Conservation (phyloP, 129 eudicot genomes). For the Artemisia annua region DNA sequence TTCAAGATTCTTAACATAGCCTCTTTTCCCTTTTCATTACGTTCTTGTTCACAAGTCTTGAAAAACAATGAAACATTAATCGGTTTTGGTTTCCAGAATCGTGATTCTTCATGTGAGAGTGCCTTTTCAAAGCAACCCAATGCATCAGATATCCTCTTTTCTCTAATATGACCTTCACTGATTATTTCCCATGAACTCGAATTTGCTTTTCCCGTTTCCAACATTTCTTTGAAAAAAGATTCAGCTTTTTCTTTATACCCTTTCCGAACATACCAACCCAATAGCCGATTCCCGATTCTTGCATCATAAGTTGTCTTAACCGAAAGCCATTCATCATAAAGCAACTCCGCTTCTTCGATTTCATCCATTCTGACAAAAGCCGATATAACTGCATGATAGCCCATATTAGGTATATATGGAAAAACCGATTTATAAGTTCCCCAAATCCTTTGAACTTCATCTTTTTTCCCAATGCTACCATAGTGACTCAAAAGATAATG, state of each 20-base stretch:
- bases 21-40: constrained; percentile 48
- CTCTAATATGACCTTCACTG: constrained; percentile 49
- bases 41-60: constrained; percentile 48
- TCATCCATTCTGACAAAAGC: constrained; percentile 56
- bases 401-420: constrained; percentile 55
- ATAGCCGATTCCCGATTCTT: constrained; percentile 58
- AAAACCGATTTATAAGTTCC: constrained; percentile 51
- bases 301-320: constrained; percentile 51
- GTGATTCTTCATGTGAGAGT: constrained; percentile 41
- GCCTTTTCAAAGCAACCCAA: constrained; percentile 60
- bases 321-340: constrained; percentile 68
- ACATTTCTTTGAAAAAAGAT: constrained; percentile 56
- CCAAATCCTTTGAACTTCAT: constrained; percentile 70
- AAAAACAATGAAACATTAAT: constrained; percentile 39
- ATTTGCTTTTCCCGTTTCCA: constrained; percentile 66
- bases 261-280: constrained; percentile 59
- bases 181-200: constrained; percentile 73
- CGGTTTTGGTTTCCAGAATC: constrained; percentile 71
- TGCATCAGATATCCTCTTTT: constrained; percentile 55
- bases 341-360: constrained; percentile 59
- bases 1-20: constrained; percentile 53
- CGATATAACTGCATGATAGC: constrained; percentile 63
- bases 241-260: constrained; percentile 53
- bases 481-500: constrained; percentile 72
- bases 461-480: constrained; percentile 51